phyloP scores from a whole-genome alignment of 805 yeast species.

The Hermanozyma aechmeae region DNA sequence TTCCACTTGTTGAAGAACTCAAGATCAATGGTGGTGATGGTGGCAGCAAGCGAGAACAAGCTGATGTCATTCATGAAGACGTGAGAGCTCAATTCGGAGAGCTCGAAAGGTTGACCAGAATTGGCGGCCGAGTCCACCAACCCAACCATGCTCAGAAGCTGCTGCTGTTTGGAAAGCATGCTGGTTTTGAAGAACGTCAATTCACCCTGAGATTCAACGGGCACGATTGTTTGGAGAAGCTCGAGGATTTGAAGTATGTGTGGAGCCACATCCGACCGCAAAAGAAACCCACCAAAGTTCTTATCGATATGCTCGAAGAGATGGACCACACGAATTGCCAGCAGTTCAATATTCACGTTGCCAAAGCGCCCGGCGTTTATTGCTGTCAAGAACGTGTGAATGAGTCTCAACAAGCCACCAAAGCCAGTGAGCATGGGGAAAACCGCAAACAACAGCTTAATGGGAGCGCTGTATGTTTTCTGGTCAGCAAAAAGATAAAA shows the following conservation, averaged over 20 bases:
- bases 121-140: background rate
- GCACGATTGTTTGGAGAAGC: constrained; percentile 35
- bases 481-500: constrained; percentile 37
- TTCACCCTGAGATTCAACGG: constrained; percentile 3
- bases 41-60: constrained; percentile 46
- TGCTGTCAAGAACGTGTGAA: constrained; percentile 9
- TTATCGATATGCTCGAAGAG: constrained; percentile 49
- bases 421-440: constrained; percentile 30
- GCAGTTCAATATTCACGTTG: constrained; percentile 11
- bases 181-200: constrained; percentile 41
- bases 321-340: constrained; percentile 42
- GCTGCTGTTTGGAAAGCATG: constrained; percentile 42
- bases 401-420: constrained; percentile 16
- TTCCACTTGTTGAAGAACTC: constrained; percentile 66
- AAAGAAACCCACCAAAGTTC: constrained; percentile 58
- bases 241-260: constrained; percentile 46
- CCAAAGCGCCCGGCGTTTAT: constrained; percentile 17
- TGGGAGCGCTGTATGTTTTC: constrained; percentile 4
- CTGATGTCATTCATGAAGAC: constrained; percentile 45
- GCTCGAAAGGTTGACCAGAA: too few relatives aligned
- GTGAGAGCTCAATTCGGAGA: constrained; percentile 26
- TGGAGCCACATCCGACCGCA: constrained; percentile 54
- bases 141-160: constrained; percentile 19
- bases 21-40: constrained; percentile 59
- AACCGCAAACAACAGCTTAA: constrained; percentile 12